These are phyloP conservation scores for Butyriboletus appendiculatus DNA, from an alignment of 1,284 basidiomycete species.

Conservation along the genomic window DNA sequence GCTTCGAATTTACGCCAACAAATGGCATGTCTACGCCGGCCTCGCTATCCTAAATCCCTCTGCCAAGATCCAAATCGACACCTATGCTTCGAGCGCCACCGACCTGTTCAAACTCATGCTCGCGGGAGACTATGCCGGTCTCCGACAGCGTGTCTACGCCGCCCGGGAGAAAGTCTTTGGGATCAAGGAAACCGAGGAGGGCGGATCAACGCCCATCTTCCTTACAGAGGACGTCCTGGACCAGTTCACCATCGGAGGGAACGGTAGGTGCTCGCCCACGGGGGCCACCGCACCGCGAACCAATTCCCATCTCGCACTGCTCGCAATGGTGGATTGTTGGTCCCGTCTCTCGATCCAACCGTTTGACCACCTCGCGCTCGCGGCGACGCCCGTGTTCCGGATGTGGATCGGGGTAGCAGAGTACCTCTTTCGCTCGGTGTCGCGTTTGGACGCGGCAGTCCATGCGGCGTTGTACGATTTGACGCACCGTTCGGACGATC, in stretches of 20 bases:
- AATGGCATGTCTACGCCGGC: constrained; percentile 99
- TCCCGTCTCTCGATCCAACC: constrained; percentile 86
- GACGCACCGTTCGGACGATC: constrained; percentile 87
- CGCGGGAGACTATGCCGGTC: constrained; percentile 64
- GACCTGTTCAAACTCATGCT: constrained; percentile 98
- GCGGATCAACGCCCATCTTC: constrained; percentile 65
- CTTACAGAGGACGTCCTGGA: constrained; percentile 88
- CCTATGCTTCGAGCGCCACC: constrained; percentile 84
- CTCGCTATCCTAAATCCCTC: constrained; percentile 95
- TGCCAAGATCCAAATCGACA: constrained; percentile 88
- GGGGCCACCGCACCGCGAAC: constrained; percentile 30
- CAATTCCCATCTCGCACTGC: constrained; percentile 94
- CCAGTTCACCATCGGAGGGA: constrained; percentile 60
- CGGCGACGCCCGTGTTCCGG: constrained; percentile 95
- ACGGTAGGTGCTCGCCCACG: constrained; percentile 12
- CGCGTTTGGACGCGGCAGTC: constrained; percentile 69
- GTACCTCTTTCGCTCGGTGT: constrained; percentile 80
- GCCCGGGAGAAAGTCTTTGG: constrained; percentile 84
- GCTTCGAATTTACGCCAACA: constrained; percentile 94
- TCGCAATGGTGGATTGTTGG: constrained; percentile 99
- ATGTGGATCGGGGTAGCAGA: constrained; percentile 98
- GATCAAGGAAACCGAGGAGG: constrained; percentile 34
- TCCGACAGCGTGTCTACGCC: constrained; percentile 75
- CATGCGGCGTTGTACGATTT: constrained; percentile 78
- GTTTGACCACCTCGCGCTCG: constrained; percentile 89